Conservation (phyloP, 371 early-diverging fungal species). For the Dinochytrium kinnereticum region DNA sequence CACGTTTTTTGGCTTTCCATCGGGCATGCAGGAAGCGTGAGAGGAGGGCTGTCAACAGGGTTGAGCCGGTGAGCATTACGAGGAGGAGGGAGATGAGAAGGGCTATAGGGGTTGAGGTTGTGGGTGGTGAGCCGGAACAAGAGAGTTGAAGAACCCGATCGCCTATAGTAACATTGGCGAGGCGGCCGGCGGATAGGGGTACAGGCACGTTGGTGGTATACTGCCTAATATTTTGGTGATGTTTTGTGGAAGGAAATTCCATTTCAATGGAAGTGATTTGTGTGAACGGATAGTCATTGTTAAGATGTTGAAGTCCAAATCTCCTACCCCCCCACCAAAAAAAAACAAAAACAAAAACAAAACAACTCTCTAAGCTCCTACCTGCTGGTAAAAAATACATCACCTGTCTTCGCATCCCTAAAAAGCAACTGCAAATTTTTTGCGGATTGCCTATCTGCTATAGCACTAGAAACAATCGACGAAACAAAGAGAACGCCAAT, state of each 20-base stretch:
- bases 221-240: too few species aligned
- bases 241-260: too few species aligned
- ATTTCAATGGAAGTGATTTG: too few species aligned
- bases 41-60: constrained; percentile 10
- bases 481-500: background rate
- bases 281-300: too few species aligned
- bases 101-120: background rate
- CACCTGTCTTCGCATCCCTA: background rate
- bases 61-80: background rate
- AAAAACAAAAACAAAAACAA: background rate
- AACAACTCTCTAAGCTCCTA: background rate
- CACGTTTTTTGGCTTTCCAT: background rate
- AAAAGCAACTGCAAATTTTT: background rate
- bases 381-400: background rate
- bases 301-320: background rate
- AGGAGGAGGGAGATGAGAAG: constrained; percentile 2
- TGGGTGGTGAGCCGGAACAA: background rate
- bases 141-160: background rate
- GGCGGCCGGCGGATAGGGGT: background rate
- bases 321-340: background rate
- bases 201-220: too few species aligned
- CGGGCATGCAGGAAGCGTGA: constrained; percentile 3
- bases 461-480: background rate
- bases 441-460: background rate
- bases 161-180: background rate